Base-by-base conservation (phyloP, 805 yeast genomes). In the Ogataea salicorniae region DNA sequence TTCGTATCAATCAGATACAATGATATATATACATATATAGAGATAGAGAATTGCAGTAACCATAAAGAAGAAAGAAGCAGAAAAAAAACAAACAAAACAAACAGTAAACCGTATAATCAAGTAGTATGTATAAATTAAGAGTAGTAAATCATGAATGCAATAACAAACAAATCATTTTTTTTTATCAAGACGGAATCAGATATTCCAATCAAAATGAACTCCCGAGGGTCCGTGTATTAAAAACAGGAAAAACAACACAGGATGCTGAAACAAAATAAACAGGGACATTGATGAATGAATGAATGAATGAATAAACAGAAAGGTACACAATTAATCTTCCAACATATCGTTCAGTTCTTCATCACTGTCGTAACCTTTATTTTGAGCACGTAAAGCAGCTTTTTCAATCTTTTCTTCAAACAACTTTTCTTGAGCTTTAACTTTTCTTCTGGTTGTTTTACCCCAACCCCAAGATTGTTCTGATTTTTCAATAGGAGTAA, bases 391-490 rank as follows among this genome's bases (percentile, higher is more conserved):
- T 47, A 74, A 72, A 23, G 76, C 73, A 35, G 76, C 69, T 34
- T 56, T 53, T 46, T 70, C 69, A 14, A 72, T 64, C 63, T 77
- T 64, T 43, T 78, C 75, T 56, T 81, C 80, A 37, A 84, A 68
- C 15, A 75, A 53, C 47, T 77, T 70, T 56, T 81, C 77, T 56
- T 81, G 81, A 49, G 71, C 70, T 63, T 79, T 76, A 38, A 79
- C 79, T 49, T 72, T 73, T 53, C 72, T 71, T 70, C 91, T 77
- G 6, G 91, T 84, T 59, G 75, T 75, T 62, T 85, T 86, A 46
- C 94, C 94, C 89, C 90, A 85, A 29, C 94, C 92, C 71, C 85
- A 85, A 5, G 73, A 53, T 36, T 68, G 61, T 34, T 80, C 80
- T 42, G 71, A 64, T 31, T 69, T 73, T 34, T 62, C 58, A 29